phyloP scores from a whole-genome alignment of 2,329 filamentous ascomycete genomes.

The Ophiostoma sp. region DNA sequence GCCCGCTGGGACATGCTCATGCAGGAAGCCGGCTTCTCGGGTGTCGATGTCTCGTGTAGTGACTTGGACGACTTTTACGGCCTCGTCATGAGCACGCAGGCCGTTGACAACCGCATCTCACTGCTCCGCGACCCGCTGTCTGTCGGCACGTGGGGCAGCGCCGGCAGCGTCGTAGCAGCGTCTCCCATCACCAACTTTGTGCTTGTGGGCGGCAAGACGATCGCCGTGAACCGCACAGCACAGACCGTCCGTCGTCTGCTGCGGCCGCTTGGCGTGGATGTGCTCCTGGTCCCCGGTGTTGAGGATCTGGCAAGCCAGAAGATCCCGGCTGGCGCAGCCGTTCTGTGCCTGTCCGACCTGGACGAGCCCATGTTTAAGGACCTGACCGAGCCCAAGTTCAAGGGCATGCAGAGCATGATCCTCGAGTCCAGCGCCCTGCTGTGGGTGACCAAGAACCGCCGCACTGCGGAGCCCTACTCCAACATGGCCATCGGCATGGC shows the following conservation, averaged over 20 bases:
- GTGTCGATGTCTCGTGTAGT: slow-evolving; percentile 26
- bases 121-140: slow-evolving; percentile 27
- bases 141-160: slow-evolving; percentile 8
- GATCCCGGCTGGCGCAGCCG: slow-evolving; percentile 17
- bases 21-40: slow-evolving; percentile 28
- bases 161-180: neutral
- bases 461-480: slow-evolving; percentile 24
- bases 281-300: slow-evolving; percentile 4
- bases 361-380: slow-evolving; percentile 29
- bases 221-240: slow-evolving; percentile 12
- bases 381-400: slow-evolving; percentile 25
- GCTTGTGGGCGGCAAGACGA: slow-evolving; percentile 26
- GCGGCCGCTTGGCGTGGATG: slow-evolving; percentile 15
- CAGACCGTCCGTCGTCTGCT: slow-evolving; percentile 21
- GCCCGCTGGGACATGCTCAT: slow-evolving; percentile 28
- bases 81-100: slow-evolving; percentile 28
- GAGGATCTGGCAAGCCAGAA: slow-evolving; percentile 13
- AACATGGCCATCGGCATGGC: slow-evolving; percentile 28
- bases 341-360: slow-evolving; percentile 29
- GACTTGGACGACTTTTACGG: slow-evolving; percentile 21
- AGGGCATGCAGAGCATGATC: slow-evolving; percentile 25
- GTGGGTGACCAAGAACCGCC: slow-evolving; percentile 28
- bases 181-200: slow-evolving; percentile 22
- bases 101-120: slow-evolving; percentile 27
- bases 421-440: slow-evolving; percentile 24